These are phyloP conservation scores for Solanum sejunctum DNA, from an alignment of 257 asterid species.

Conservation along the genomic window DNA sequence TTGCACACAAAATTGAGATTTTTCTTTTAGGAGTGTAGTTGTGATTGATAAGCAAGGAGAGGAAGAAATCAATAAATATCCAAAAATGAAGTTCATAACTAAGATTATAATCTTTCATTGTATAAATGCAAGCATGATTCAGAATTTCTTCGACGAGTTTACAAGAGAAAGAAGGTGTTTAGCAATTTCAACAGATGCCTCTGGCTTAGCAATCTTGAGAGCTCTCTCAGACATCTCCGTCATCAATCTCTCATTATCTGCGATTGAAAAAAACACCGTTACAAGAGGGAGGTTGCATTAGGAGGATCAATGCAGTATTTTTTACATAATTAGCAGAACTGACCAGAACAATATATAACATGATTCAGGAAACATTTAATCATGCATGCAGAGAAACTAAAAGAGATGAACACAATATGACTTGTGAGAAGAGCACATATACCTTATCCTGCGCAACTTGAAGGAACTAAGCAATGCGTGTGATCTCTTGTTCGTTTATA, in stretches of 20 bases:
- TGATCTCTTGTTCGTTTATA: background rate
- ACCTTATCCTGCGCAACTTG: background rate
- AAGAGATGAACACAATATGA: background rate
- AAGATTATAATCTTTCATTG: background rate
- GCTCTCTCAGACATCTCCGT: conserved; percentile 40
- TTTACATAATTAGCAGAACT: background rate
- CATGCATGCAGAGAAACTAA: background rate
- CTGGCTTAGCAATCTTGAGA: conserved; percentile 32
- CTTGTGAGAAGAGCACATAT: background rate
- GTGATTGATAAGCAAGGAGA: background rate
- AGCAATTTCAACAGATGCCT: conserved; percentile 38
- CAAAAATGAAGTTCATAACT: background rate
- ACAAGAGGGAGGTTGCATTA: background rate
- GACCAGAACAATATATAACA: background rate
- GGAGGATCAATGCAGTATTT: background rate
- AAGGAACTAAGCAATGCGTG: background rate
- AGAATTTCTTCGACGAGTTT: conserved; percentile 1
- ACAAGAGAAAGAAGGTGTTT: conserved; percentile 25
- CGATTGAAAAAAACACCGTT: background rate
- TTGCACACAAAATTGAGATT: background rate
- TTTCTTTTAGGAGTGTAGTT: background rate
- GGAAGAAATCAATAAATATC: background rate
- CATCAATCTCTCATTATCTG: conserved; percentile 30
- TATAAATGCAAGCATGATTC: background rate
- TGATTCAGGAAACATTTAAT: background rate